Conservation (phyloP, 2,329 filamentous ascomycete species). For the Cercospora brassicicola region DNA sequence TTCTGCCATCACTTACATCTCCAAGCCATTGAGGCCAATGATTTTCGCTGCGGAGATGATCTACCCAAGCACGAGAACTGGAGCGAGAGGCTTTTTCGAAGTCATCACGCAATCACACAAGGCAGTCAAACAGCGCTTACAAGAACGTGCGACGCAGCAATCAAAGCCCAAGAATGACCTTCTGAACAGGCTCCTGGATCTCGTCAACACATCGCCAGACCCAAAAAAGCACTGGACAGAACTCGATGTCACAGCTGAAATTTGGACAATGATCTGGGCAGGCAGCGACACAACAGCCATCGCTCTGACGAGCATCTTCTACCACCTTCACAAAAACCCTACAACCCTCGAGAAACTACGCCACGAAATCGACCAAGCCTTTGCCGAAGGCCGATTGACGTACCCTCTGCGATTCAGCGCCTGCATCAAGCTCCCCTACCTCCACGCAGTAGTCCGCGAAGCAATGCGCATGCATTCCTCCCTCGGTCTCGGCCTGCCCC, state of each 20-base stretch:
- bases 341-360: slow-evolving; percentile 36
- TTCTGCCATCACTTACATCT: slow-evolving; percentile 14
- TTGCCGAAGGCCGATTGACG: slow-evolving; percentile 31
- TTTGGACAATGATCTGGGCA: slow-evolving; percentile 48
- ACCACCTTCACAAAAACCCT: slow-evolving; percentile 42
- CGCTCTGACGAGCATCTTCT: slow-evolving; percentile 38
- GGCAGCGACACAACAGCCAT: slow-evolving; percentile 41
- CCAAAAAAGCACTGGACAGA: slow-evolving; percentile 8
- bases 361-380: slow-evolving; percentile 39
- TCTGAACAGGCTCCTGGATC: slow-evolving; percentile 28
- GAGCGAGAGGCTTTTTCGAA: slow-evolving; percentile 4
- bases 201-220: slow-evolving; percentile 27
- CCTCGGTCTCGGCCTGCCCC: slow-evolving; percentile 7
- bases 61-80: slow-evolving; percentile 7
- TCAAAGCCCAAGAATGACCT: slow-evolving; percentile 21
- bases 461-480: slow-evolving; percentile 44
- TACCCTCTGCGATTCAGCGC: slow-evolving; percentile 36
- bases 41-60: slow-evolving; percentile 16
- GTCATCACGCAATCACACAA: slow-evolving; percentile 11
- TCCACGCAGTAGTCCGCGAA: slow-evolving; percentile 50
- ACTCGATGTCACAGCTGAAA: slow-evolving; percentile 19
- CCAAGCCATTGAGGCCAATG: slow-evolving; percentile 2
- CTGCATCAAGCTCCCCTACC: slow-evolving; percentile 42
- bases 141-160: slow-evolving; percentile 5
- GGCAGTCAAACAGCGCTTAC: slow-evolving; percentile 9